A percentile compares a stretch with the other conserved stretches of the same genome.
These are phyloP conservation scores for Paradendryphiella salina DNA, from an alignment of 2,329 filamentous ascomycete genomes.

Conservation along the genomic window DNA sequence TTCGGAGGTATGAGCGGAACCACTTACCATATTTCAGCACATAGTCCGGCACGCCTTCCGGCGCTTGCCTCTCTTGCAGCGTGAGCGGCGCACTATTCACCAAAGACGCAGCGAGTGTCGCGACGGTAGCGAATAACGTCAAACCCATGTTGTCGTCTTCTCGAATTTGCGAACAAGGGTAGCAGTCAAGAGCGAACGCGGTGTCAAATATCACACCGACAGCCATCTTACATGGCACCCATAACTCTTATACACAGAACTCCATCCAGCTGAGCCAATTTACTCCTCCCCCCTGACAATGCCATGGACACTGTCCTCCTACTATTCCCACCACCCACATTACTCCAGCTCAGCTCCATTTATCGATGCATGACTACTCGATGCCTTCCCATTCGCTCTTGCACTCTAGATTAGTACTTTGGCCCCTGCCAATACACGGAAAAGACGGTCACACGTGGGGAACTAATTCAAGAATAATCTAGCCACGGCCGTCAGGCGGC, in stretches of 20 bases:
- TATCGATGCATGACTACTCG: constrained; percentile 3
- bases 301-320: not conserved
- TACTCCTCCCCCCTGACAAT: not conserved
- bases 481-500: not conserved
- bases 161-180: not conserved
- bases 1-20: not conserved
- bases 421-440: constrained; percentile 6
- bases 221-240: not conserved
- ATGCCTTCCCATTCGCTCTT: constrained; percentile 1
- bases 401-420: not conserved
- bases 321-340: constrained; percentile 1
- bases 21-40: constrained; percentile 47
- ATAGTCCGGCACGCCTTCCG: constrained; percentile 41
- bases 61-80: constrained; percentile 26
- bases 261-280: constrained; percentile 5
- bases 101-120: constrained; percentile 17
- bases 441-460: constrained; percentile 5
- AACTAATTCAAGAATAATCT: not conserved
- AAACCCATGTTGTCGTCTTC: constrained; percentile 19
- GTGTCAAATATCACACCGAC: not conserved
- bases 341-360: not conserved
- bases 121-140: constrained; percentile 11
- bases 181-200: not conserved
- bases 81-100: constrained; percentile 25
- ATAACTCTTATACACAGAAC: constrained; percentile 7